A percentile compares a stretch with the other conserved stretches of the same genome.
Conservation (phyloP, 2,329 filamentous ascomycete species). For the Calonectria crousiana region DNA sequence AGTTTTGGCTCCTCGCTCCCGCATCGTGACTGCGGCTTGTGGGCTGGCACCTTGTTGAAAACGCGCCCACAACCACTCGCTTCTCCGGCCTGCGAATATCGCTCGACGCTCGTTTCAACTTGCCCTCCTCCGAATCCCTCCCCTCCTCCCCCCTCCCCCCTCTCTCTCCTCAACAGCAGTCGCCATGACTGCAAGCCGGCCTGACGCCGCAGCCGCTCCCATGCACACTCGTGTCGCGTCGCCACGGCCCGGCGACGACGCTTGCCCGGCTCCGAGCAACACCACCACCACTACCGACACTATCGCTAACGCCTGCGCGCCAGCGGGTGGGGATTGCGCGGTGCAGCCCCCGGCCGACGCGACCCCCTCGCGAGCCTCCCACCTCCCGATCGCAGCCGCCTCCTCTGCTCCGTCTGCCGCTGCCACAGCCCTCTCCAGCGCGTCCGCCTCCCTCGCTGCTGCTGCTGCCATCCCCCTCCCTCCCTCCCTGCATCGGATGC, state of each 20-base stretch:
- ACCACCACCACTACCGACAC: constrained; percentile 29
- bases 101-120: constrained; percentile 5
- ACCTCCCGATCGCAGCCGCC: constrained; percentile 31
- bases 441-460: constrained; percentile 28
- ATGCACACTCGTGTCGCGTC: constrained; percentile 35
- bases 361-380: constrained; percentile 39
- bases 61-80: constrained; percentile 16
- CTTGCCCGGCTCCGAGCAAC: constrained; percentile 13
- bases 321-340: constrained; percentile 44
- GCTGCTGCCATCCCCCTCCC: constrained; percentile 28
- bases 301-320: constrained; percentile 32
- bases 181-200: constrained; percentile 39
- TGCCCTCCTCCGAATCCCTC: constrained; percentile 9
- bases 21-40: background rate
- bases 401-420: constrained; percentile 26
- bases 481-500: constrained; percentile 29
- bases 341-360: constrained; percentile 41
- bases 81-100: background rate
- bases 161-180: background rate
- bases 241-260: constrained; percentile 26
- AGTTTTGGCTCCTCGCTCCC: background rate
- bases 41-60: background rate
- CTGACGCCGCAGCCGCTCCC: constrained; percentile 37
- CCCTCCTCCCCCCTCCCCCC: constrained; percentile 13
- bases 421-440: constrained; percentile 27